These are phyloP conservation scores for Vigna mungo DNA, from an alignment of 306 rosid species.

Conservation along the genomic window DNA sequence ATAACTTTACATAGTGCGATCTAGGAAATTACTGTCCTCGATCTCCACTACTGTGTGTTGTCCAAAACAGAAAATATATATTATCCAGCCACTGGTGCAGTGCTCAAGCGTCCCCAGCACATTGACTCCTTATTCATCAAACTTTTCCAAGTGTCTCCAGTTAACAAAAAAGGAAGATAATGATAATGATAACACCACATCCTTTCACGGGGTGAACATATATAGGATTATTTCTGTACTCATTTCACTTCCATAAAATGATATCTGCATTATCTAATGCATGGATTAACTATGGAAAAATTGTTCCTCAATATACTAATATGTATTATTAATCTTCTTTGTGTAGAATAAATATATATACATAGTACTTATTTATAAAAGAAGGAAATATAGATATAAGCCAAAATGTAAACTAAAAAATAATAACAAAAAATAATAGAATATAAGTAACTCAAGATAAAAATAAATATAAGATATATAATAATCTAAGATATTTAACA, in stretches of 20 bases:
- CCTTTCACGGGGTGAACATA: neutral
- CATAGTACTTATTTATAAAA: no score
- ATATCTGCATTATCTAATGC: neutral
- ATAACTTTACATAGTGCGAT: slow-evolving; percentile 45
- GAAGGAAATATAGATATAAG: no score
- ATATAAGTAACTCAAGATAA: no score
- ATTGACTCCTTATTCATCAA: neutral
- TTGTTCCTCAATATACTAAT: no score
- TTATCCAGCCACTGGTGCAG: neutral
- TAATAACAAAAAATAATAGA: no score
- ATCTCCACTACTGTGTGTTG: slow-evolving; percentile 43
- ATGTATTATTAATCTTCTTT: no score
- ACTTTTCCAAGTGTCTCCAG: slow-evolving; percentile 24
- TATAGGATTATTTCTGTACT: neutral
- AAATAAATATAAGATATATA: no score
- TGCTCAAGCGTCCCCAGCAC: slow-evolving; percentile 32
- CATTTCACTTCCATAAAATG: neutral
- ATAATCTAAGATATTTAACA: no score
- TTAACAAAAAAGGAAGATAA: slow-evolving; percentile 4
- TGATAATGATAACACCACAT: neutral
- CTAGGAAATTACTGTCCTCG: slow-evolving; percentile 38
- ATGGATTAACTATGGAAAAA: no score
- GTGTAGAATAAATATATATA: no score
- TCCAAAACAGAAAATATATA: neutral
- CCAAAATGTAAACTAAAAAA: no score